Evolutionary conservation across 192 early-diverging fungal species (phyloP), one percentile per base, ranked within the genome.

Genomic region (Dissophora globulifera): DNA sequence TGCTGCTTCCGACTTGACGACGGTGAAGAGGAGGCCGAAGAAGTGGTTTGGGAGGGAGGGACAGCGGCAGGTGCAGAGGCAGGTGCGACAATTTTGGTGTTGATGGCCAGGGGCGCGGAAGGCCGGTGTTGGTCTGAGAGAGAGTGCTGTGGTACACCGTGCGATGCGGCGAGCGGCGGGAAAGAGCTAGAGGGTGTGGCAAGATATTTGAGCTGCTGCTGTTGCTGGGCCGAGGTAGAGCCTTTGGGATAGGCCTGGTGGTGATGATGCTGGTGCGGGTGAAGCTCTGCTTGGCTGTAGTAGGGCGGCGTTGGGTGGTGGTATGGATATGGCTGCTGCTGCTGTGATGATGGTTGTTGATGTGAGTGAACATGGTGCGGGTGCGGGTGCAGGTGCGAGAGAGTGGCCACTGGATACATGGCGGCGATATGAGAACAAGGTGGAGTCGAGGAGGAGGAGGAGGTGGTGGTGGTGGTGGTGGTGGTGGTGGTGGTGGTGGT

Each of bases 241-340:
- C 33, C 38, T 5, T 62, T 62, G 15, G 47, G 5, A 19, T 53
- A 54, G 11, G 8, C 19, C 33, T 35, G 62, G 29, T n/a, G n/a
- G n/a, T n/a, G n/a, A n/a, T n/a, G n/a, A n/a, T n/a, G n/a, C n/a
- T n/a, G n/a, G n/a, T n/a, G n/a, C n/a, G n/a, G n/a, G n/a, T n/a
- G 43, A 22, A 48, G 11, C 31, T 69, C 56, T 0, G 48, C n/a
- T 2, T 59, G 67, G 41, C 32, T 54, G 20, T 60, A 60, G 50
- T 69, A 69, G 4, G 67, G 67, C 0, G 67, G 67, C 2, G 67
- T 69, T 1, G 67, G 67, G 11, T 69, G 67, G 23, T 69, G 57
- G 20, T 59, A 53, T 13, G 40, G 40, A 10, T 58, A 69, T 1
- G 67, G 27, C 11, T 26, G 48, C 27, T 58, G 62, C 22, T 64